Base-by-base conservation (phyloP, 2,329 filamentous ascomycete genomes). In the Domatiomyces globalis region DNA sequence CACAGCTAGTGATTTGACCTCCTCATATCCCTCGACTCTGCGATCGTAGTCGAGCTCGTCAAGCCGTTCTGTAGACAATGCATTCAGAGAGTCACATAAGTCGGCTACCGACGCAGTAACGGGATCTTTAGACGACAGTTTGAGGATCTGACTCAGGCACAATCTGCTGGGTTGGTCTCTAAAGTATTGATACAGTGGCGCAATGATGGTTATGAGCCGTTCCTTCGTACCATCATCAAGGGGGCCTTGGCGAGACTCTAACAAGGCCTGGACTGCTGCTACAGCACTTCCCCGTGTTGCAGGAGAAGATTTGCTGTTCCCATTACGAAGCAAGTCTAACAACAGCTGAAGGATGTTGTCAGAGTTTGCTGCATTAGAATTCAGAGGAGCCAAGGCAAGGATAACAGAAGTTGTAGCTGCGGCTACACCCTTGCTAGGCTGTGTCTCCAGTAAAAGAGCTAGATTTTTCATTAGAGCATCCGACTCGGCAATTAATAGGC, bases 11-110 rank as follows among this genome's bases (percentile, higher is more conserved):
- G 78, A 76, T 36, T 83, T 85, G 56, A 96, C 82, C 6, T 70
- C 65, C 52, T 76, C 81, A 68, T 92, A 96, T 2, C 87, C 88
- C 46, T 75, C 70, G 5, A 94, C 75, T 15, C 92, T 83, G 51
- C 78, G 80, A 58, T 94, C 85, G 63, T 94, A 95, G 67, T 96
- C 85, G 1, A 88, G 84, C 62, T 94, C 85, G 60, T 92, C 87
- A 18, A 98, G 73, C 45, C 81, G 81, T 22, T 76, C 78, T 46
- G 73, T 72, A 1, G 80, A 81, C 61, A 84, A 87, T 0, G 92
- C 82, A 62, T 98, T 96, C 50, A 98, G 74, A 54, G 85, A 82
- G 25, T 77, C 71, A 61, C 87, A 95, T 2, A 95, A 71, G 12
- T 43, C 49, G 5, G 70, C 69, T 1, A 87, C 83, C 52, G 87